Evolutionary conservation across 345 rosid genomes (phyloP).

Genomic region (Eutrema heterophyllum): DNA sequence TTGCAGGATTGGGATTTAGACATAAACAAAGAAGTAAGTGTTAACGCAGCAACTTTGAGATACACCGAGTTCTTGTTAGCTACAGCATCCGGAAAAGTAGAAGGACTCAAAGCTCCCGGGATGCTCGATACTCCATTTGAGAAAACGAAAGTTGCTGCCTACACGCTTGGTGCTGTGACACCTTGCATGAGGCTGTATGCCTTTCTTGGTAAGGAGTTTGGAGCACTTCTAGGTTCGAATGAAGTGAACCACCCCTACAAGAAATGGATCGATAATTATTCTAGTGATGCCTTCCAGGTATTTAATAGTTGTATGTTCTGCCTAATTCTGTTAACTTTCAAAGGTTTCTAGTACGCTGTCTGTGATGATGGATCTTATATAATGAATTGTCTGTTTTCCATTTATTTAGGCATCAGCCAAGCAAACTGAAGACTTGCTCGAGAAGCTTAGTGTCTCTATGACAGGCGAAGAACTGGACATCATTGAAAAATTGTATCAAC

Average conservation of each 20-base stretch:
- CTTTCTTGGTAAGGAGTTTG: constrained; percentile 69
- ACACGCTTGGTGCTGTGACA: constrained; percentile 90
- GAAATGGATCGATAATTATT: constrained; percentile 84
- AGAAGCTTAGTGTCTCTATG: constrained; percentile 86
- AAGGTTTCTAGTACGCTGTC: constrained; percentile 13
- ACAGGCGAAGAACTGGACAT: constrained; percentile 93
- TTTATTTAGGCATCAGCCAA: constrained; percentile 69
- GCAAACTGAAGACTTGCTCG: constrained; percentile 94
- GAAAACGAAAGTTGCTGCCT: constrained; percentile 95
- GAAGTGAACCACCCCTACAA: constrained; percentile 62
- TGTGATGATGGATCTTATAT: not conserved
- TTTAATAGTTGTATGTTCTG: constrained; percentile 5
- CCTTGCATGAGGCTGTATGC: constrained; percentile 97
- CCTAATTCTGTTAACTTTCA: not conserved
- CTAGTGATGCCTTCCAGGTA: constrained; percentile 79
- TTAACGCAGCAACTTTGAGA: constrained; percentile 63
- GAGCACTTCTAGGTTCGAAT: constrained; percentile 41
- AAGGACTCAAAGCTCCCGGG: constrained; percentile 87
- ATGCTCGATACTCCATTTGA: constrained; percentile 96
- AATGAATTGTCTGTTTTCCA: constrained; percentile 33
- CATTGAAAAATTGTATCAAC: constrained; percentile 88
- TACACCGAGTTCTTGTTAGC: constrained; percentile 88
- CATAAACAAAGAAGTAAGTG: constrained; percentile 44
- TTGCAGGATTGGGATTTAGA: constrained; percentile 86
- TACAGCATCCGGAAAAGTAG: constrained; percentile 94